Conservation (phyloP, 2,329 filamentous ascomycete species). For the Teratosphaeria nubilosa region DNA sequence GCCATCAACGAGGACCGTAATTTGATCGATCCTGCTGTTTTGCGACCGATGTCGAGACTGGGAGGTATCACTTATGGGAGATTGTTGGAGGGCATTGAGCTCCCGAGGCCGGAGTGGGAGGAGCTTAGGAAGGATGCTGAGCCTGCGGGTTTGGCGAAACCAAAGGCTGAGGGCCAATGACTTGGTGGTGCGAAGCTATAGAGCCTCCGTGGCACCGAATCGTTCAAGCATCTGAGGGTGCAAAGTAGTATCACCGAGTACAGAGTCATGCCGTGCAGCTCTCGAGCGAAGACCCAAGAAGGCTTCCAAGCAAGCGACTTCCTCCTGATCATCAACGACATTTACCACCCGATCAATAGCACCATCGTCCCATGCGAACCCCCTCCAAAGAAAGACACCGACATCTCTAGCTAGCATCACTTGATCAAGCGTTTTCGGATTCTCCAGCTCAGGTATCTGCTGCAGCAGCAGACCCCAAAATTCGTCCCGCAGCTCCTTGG, state of each 20-base stretch:
- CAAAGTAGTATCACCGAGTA: neutral
- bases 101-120: slow-evolving; percentile 49
- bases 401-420: slow-evolving; percentile 40
- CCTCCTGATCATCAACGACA: slow-evolving; percentile 39
- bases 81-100: slow-evolving; percentile 58
- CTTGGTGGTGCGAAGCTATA: neutral
- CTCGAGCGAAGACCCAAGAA: slow-evolving; percentile 18
- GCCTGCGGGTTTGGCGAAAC: slow-evolving; percentile 41
- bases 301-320: slow-evolving; percentile 43
- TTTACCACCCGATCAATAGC: slow-evolving; percentile 48
- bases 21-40: slow-evolving; percentile 60
- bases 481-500: slow-evolving; percentile 31
- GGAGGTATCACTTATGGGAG: slow-evolving; percentile 82
- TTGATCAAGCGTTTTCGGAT: slow-evolving; percentile 20
- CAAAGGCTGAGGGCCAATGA: slow-evolving; percentile 33
- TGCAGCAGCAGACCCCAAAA: slow-evolving; percentile 42
- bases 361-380: slow-evolving; percentile 45
- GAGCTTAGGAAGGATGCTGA: slow-evolving; percentile 46
- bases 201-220: neutral
- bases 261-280: neutral
- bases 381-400: slow-evolving; percentile 53
- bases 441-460: slow-evolving; percentile 27
- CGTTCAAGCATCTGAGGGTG: neutral
- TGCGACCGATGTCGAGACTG: slow-evolving; percentile 66
- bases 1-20: slow-evolving; percentile 70